Evolutionary conservation across 1,139 yeast genomes (phyloP).

Genomic region (Hansenula sp.): DNA sequence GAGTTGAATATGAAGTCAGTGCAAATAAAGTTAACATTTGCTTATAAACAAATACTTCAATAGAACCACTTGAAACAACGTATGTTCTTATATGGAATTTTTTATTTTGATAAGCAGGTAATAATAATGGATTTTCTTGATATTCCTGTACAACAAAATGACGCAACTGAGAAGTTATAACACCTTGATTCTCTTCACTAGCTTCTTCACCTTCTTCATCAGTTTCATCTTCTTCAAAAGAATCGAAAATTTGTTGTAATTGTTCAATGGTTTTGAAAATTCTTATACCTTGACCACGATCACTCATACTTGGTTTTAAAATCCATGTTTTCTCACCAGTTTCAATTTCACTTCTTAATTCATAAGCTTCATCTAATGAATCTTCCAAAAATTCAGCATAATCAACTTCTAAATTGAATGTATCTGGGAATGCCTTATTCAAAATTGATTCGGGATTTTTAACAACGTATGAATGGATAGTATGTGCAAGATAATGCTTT

Average conservation of each 20-base stretch:
- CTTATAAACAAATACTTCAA: slow-evolving; percentile 73
- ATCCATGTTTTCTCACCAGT: slow-evolving; percentile 72
- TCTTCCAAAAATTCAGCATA: slow-evolving; percentile 96
- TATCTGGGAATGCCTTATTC: slow-evolving; percentile 60
- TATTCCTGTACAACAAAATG: slow-evolving; percentile 90
- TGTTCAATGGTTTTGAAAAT: slow-evolving; percentile 75
- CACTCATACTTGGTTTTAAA: slow-evolving; percentile 94
- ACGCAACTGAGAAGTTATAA: slow-evolving; percentile 81
- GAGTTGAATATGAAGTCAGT: slow-evolving; percentile 42
- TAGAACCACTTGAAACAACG: slow-evolving; percentile 71
- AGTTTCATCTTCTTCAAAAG: slow-evolving; percentile 68
- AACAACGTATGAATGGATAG: slow-evolving; percentile 66
- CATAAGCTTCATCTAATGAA: slow-evolving; percentile 87
- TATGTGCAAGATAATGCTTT: slow-evolving; percentile 82
- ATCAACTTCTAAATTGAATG: slow-evolving; percentile 83
- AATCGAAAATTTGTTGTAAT: slow-evolving; percentile 76
- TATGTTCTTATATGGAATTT: slow-evolving; percentile 90
- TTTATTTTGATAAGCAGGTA: slow-evolving; percentile 55
- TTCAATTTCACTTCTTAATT: slow-evolving; percentile 74
- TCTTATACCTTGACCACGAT: slow-evolving; percentile 93
- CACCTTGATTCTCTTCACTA: slow-evolving; percentile 44
- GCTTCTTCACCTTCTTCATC: slow-evolving; percentile 53
- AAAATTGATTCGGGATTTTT: slow-evolving; percentile 72
- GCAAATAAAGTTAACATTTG: slow-evolving; percentile 83
- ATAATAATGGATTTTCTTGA: slow-evolving; percentile 58